phyloP scores from a whole-genome alignment of 2,329 filamentous ascomycete species.

The Domatiomyces catenatus region DNA sequence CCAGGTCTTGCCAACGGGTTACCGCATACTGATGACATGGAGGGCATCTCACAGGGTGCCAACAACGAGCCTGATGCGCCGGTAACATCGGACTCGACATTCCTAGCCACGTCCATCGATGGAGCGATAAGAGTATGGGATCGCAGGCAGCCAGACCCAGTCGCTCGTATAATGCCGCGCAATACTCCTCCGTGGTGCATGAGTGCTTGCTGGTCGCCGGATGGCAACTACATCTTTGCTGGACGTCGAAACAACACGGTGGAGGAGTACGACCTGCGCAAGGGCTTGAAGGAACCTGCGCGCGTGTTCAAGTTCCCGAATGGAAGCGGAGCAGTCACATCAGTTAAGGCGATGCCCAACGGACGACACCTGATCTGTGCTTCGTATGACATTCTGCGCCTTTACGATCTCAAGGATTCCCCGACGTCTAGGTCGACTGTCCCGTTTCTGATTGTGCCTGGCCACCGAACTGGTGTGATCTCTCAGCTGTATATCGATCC shows the following conservation, averaged over 20 bases:
- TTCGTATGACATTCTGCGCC: slow-evolving; percentile 78
- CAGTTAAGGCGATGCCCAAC: slow-evolving; percentile 80
- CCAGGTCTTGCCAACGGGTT: slow-evolving; percentile 26
- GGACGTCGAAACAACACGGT: slow-evolving; percentile 83
- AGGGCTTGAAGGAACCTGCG: slow-evolving; percentile 57
- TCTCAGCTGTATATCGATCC: slow-evolving; percentile 75
- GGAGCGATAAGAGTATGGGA: slow-evolving; percentile 36
- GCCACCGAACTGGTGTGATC: slow-evolving; percentile 76
- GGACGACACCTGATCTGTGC: slow-evolving; percentile 75
- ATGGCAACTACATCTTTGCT: slow-evolving; percentile 89
- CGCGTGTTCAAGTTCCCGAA: slow-evolving; percentile 74
- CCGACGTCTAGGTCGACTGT: slow-evolving; percentile 60
- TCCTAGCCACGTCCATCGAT: slow-evolving; percentile 56
- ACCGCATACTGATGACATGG: slow-evolving; percentile 29
- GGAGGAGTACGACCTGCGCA: slow-evolving; percentile 82
- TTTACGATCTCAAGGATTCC: slow-evolving; percentile 67
- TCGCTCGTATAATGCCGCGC: slow-evolving; percentile 62
- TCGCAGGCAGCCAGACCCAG: slow-evolving; percentile 52
- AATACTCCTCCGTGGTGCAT: slow-evolving; percentile 91
- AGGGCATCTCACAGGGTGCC: slow-evolving; percentile 8
- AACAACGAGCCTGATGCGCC: slow-evolving; percentile 37
- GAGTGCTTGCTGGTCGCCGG: slow-evolving; percentile 88
- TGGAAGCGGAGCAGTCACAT: slow-evolving; percentile 79
- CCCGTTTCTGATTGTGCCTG: slow-evolving; percentile 91
- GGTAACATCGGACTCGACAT: slow-evolving; percentile 55